phyloP scores from a whole-genome alignment of 2,329 filamentous ascomycete genomes.

The Simplicillium aogashimaense region DNA sequence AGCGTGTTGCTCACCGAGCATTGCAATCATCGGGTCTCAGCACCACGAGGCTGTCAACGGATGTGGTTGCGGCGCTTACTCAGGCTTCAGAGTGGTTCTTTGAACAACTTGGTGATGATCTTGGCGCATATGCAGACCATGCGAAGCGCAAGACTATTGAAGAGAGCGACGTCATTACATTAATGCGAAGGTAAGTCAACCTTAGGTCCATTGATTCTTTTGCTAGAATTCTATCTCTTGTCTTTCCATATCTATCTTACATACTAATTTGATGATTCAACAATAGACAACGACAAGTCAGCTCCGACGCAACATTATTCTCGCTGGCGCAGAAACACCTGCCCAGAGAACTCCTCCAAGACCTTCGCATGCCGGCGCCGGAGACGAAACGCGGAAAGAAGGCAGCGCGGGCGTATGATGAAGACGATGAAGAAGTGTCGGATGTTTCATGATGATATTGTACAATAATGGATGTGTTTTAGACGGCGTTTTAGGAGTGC shows the following conservation, averaged over 20 bases:
- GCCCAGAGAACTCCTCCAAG: constrained; percentile 72
- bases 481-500: constrained; percentile 1
- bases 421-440: constrained; percentile 22
- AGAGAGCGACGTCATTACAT: constrained; percentile 68
- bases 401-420: constrained; percentile 11
- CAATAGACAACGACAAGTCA: constrained; percentile 67
- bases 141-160: constrained; percentile 78
- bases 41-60: constrained; percentile 61
- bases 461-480: constrained; percentile 9
- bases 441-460: constrained; percentile 8
- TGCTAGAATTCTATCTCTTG: constrained; percentile 8
- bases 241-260: constrained; percentile 9
- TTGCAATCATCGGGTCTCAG: constrained; percentile 54
- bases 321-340: constrained; percentile 77
- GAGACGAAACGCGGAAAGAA: constrained; percentile 32
- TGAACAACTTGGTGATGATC: constrained; percentile 73
- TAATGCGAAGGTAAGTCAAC: constrained; percentile 66
- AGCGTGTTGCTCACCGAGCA: constrained; percentile 62
- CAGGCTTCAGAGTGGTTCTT: constrained; percentile 88
- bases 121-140: constrained; percentile 71
- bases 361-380: constrained; percentile 62
- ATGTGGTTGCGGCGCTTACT: constrained; percentile 64
- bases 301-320: constrained; percentile 63
- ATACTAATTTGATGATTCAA: constrained; percentile 19
- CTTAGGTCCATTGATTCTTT: constrained; percentile 8